Evolutionary conservation across 805 yeast species (phyloP).

Genomic region (Kuraishia borneana): DNA sequence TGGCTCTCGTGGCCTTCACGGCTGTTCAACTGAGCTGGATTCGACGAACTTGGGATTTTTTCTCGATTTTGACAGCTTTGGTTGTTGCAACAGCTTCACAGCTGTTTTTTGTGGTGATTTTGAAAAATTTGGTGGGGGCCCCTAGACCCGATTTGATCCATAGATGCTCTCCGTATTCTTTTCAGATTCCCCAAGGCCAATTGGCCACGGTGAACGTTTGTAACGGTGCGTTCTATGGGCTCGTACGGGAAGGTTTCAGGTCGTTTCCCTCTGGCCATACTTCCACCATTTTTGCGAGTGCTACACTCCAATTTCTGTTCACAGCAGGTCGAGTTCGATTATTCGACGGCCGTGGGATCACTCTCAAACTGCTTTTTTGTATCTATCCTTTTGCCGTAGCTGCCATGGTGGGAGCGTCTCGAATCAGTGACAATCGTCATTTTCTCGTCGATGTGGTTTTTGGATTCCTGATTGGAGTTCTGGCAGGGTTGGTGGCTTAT

Average conservation of each 20-base stretch:
- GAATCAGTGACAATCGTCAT: conserved; percentile 39
- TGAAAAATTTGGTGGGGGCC: conserved; percentile 37
- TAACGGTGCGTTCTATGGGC: conserved; percentile 20
- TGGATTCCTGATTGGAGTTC: conserved; percentile 27
- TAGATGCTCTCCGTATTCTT: conserved; percentile 31
- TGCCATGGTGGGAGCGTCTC: conserved; percentile 22
- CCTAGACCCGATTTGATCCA: conserved; percentile 44
- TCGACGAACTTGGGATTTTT: conserved; percentile 29
- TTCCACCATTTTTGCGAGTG: conserved; percentile 36
- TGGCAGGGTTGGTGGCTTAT: conserved; percentile 22
- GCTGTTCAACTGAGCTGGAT: conserved; percentile 9
- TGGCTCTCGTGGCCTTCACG: conserved; percentile 10
- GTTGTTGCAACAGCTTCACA: conserved; percentile 27
- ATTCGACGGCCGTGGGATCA: conserved; percentile 23
- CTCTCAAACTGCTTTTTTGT: conserved; percentile 20
- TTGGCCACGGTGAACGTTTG: conserved; percentile 37
- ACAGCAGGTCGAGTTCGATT: conserved; percentile 21
- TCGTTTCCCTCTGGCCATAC: conserved; percentile 53
- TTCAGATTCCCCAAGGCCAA: conserved; percentile 20
- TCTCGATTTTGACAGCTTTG: conserved; percentile 22
- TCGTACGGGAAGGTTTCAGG: conserved; percentile 39
- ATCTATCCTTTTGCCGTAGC: conserved; percentile 25
- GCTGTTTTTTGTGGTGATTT: conserved; percentile 24
- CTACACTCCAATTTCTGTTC: conserved; percentile 23
- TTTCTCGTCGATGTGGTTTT: conserved; percentile 25